A percentile compares a stretch with the other conserved stretches of the same genome.
Conservation (phyloP, 2,329 filamentous ascomycete species). For the Colletotrichum lentis region DNA sequence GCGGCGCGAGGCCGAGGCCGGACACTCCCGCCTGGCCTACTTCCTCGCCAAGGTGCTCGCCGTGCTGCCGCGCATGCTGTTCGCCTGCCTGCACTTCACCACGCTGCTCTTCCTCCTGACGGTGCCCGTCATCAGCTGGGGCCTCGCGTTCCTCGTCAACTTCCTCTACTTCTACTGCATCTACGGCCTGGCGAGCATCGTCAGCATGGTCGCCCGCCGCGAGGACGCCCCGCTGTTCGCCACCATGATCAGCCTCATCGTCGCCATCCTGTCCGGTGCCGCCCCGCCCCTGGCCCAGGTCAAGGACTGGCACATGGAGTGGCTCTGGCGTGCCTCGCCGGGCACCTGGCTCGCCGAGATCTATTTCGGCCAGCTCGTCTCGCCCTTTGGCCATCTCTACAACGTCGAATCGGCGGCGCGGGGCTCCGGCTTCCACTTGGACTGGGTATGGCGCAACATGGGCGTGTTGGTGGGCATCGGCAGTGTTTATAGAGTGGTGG, state of each 20-base stretch:
- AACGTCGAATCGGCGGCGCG: conserved; percentile 55
- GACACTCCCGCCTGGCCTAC: conserved; percentile 64
- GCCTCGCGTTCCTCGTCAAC: conserved; percentile 58
- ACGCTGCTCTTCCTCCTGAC: conserved; percentile 59
- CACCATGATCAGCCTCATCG: conserved; percentile 62
- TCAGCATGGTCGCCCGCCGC: conserved; percentile 63
- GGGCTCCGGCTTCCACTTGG: conserved; percentile 56
- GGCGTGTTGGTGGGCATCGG: conserved; percentile 51
- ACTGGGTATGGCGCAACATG: conserved; percentile 56
- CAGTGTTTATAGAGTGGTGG: conserved; percentile 55
- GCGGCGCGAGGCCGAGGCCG: conserved; percentile 63
- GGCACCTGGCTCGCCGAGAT: conserved; percentile 65
- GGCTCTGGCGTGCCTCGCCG: conserved; percentile 63
- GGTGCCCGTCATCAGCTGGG: conserved; percentile 60
- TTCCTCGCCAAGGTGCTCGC: conserved; percentile 64
- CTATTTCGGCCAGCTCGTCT: conserved; percentile 62
- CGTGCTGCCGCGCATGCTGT: conserved; percentile 59
- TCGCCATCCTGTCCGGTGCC: conserved; percentile 62
- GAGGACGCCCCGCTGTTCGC: conserved; percentile 66
- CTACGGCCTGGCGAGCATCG: conserved; percentile 61
- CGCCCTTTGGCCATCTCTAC: conserved; percentile 60
- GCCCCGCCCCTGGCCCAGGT: conserved; percentile 60
- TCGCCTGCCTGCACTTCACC: conserved; percentile 64
- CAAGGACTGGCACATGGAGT: conserved; percentile 60
- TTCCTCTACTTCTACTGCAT: conserved; percentile 66